Evolutionary conservation across 371 early-diverging fungal species (phyloP), one percentile per base, ranked within the genome.

Genomic region (Mortierella sp.): DNA sequence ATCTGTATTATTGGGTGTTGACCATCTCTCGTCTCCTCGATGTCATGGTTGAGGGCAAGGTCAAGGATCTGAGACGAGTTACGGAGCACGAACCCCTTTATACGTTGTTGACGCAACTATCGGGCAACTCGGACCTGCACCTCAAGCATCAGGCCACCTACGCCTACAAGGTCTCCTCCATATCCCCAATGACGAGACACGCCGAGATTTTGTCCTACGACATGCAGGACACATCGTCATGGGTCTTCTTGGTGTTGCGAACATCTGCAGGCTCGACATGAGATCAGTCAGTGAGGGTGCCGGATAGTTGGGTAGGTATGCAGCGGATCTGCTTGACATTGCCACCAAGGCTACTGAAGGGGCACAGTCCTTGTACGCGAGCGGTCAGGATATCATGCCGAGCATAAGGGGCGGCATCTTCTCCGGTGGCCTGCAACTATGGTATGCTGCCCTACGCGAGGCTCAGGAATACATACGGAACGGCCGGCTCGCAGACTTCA

Each of bases 61-160:
- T 75, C 75, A 31, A 26, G 31, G 52, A 50, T 13, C 13, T 75
- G 52, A 34, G 28, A 4, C 75, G 75, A 1, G 75, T 34, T 6
- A 11, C 26, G 16, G 28, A 48, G 4, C 75, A 75, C 19, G 75
- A 63, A 13, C 75, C 75, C 6, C 75, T 75, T 5, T 10, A 0
- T 16, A 16, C 14, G 2, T 14, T 48, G 3, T 38, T 75, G 75
- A 28, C 31, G 14, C 21, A 31, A 21, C 42, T 75, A 28, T 4
- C 26, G 21, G 42, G 24, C 2, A 75, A 50, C 75, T 13, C 42
- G 7, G 68, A 75, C 28, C 50, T 68, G 24, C 68, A 31, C 50
- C 24, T 75, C 6, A 31, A 50, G 34, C 34, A 75, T 44, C 75
- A 75, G 52, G 75, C 75, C 10, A 34, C 77, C 14, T 77, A 77